A percentile compares a stretch with the other conserved stretches of the same genome.
These are phyloP conservation scores for Pseudogymnoascus pannorum DNA, from an alignment of 2,329 filamentous ascomycete genomes.

Conservation along the genomic window DNA sequence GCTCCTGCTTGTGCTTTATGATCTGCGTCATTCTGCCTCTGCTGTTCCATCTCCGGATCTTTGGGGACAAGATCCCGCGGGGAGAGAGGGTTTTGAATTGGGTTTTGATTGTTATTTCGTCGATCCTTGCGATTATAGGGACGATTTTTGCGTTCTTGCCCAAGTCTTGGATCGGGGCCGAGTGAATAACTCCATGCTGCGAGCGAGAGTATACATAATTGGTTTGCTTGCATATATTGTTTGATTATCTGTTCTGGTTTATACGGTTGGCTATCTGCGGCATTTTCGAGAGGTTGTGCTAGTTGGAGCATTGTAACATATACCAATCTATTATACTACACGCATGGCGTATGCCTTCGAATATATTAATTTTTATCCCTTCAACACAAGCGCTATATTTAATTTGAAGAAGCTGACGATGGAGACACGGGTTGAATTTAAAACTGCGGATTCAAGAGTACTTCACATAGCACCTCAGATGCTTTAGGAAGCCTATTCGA, in stretches of 20 bases:
- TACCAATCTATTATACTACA: not conserved
- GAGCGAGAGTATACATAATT: not conserved
- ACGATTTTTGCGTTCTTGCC: constrained; percentile 87
- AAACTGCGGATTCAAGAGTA: not conserved
- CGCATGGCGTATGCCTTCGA: not conserved
- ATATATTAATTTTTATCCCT: not conserved
- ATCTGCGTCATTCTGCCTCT: constrained; percentile 90
- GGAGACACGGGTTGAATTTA: not conserved
- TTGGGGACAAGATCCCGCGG: constrained; percentile 60
- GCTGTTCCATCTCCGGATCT: constrained; percentile 85
- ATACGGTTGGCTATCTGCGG: not conserved
- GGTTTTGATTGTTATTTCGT: constrained; percentile 61
- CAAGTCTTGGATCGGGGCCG: constrained; percentile 60
- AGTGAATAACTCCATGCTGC: constrained; percentile 21
- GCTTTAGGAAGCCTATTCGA: not conserved
- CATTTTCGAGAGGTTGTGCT: not conserved
- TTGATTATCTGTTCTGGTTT: not conserved
- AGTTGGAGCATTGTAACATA: not conserved
- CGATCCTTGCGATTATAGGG: constrained; percentile 63
- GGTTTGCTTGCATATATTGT: not conserved
- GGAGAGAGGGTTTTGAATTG: constrained; percentile 61
- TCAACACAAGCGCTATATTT: not conserved
- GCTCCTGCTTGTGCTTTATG: constrained; percentile 82
- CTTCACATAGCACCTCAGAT: not conserved
- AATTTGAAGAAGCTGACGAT: not conserved